phyloP scores from a whole-genome alignment of 2,329 filamentous ascomycete genomes.

The Hypoxylon sp. region DNA sequence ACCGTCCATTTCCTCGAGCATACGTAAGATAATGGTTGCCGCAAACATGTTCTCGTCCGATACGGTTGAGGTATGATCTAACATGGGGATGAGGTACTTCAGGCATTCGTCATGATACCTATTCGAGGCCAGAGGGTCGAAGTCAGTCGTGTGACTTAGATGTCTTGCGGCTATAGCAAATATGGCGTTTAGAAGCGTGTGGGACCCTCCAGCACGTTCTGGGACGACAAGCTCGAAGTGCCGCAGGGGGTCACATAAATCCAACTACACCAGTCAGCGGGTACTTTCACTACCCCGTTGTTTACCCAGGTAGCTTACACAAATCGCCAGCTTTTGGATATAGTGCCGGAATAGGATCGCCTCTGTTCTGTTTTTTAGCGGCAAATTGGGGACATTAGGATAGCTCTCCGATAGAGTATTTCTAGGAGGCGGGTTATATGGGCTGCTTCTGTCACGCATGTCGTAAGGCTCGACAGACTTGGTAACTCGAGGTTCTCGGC shows the following conservation, averaged over 20 bases:
- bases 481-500: conserved; percentile 14
- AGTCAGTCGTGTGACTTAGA: conserved; percentile 60
- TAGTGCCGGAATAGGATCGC: conserved; percentile 53
- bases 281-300: conserved; percentile 8
- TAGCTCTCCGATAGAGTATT: conserved; percentile 35
- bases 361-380: conserved; percentile 50
- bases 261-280: conserved; percentile 45
- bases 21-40: conserved; percentile 63
- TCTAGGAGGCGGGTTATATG: conserved; percentile 26
- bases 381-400: conserved; percentile 43
- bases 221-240: conserved; percentile 68
- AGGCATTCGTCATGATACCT: conserved; percentile 67
- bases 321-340: conserved; percentile 52
- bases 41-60: conserved; percentile 66
- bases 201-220: conserved; percentile 61
- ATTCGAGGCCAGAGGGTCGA: conserved; percentile 63
- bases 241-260: conserved; percentile 50
- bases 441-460: conserved; percentile 10
- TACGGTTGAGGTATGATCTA: conserved; percentile 54
- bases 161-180: conserved; percentile 68
- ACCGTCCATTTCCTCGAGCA: conserved; percentile 61
- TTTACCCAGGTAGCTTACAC: conserved; percentile 50
- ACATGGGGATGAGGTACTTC: conserved; percentile 60
- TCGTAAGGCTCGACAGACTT: conserved; percentile 28
- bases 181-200: conserved; percentile 67